A percentile compares a stretch with the other conserved stretches of the same genome.
phyloP scores from a whole-genome alignment of 2,329 filamentous ascomycete genomes.

The Stagonosporopsis tanaceti region DNA sequence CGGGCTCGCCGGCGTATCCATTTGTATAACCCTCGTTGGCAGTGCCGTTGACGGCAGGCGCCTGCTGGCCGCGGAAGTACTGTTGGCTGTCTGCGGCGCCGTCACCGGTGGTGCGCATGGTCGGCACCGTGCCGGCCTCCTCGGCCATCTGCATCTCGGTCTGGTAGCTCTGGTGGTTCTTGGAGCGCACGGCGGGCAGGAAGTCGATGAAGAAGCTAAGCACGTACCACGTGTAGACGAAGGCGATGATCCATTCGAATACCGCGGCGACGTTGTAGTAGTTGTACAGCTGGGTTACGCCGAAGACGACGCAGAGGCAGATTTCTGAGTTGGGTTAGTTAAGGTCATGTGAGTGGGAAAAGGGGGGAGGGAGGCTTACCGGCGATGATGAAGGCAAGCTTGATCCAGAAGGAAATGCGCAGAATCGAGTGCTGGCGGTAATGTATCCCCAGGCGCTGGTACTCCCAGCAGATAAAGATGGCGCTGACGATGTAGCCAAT shows the following conservation, averaged over 20 bases:
- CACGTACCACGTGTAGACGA: constrained; percentile 88
- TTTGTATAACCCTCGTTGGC: constrained; percentile 24
- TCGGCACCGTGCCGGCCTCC: constrained; percentile 22
- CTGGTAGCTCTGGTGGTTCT: constrained; percentile 51
- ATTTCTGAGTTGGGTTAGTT: constrained; percentile 63
- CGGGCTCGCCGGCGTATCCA: constrained; percentile 24
- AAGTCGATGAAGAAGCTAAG: constrained; percentile 89
- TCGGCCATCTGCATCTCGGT: constrained; percentile 48
- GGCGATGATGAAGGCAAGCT: constrained; percentile 82
- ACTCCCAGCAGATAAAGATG: constrained; percentile 89
- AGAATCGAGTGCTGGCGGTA: constrained; percentile 80
- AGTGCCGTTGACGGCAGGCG: constrained; percentile 21
- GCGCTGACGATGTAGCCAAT: constrained; percentile 84
- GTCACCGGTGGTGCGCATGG: constrained; percentile 27
- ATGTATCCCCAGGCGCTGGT: constrained; percentile 81
- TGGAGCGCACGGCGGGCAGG: constrained; percentile 75
- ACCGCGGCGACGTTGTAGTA: constrained; percentile 74
- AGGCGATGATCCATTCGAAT: constrained; percentile 80
- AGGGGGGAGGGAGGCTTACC: background rate
- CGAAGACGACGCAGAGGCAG: constrained; percentile 76
- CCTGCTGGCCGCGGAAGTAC: constrained; percentile 35
- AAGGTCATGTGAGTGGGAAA: background rate
- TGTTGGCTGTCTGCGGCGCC: constrained; percentile 36
- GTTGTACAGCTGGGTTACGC: constrained; percentile 59
- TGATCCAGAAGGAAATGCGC: constrained; percentile 83